Evolutionary conservation across 139 green algal species (phyloP).

Genomic region (Yamagishiella unicocca): DNA sequence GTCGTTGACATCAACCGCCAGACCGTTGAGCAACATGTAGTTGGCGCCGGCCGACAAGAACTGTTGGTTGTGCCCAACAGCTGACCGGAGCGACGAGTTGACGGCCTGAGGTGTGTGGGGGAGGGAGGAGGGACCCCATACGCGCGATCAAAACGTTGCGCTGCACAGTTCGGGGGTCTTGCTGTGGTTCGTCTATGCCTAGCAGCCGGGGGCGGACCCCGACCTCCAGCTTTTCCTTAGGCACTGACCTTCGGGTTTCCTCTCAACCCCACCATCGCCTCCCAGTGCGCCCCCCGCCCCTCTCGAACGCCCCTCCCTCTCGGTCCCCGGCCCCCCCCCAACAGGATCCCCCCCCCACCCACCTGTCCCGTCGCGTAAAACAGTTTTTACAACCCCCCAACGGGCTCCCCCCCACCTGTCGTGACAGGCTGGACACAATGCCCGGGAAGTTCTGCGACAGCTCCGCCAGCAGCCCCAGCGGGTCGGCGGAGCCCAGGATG

Average conservation of each 20-base stretch:
- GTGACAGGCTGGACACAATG: constrained; percentile 75
- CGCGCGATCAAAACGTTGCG: neutral
- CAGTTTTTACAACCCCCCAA: too few species aligned
- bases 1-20: constrained; percentile 70
- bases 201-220: too few species aligned
- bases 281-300: neutral
- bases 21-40: constrained; percentile 86
- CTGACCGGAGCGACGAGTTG: constrained; percentile 52
- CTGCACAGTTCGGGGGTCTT: neutral
- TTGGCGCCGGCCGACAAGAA: constrained; percentile 63
- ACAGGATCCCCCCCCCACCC: neutral
- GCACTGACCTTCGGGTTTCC: too few species aligned
- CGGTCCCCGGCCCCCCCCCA: neutral
- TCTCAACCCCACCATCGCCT: neutral
- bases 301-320: neutral
- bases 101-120: constrained; percentile 34
- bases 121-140: neutral
- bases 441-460: constrained; percentile 91
- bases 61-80: constrained; percentile 61
- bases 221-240: too few species aligned
- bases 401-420: constrained; percentile 16
- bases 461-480: constrained; percentile 82
- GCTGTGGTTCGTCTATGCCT: too few species aligned
- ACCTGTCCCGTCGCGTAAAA: too few species aligned
- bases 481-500: constrained; percentile 75